A percentile compares a stretch with the other conserved stretches of the same genome.
These are phyloP conservation scores for Bimuria novae-zelandiae DNA, from an alignment of 2,329 filamentous ascomycete species.

Conservation along the genomic window DNA sequence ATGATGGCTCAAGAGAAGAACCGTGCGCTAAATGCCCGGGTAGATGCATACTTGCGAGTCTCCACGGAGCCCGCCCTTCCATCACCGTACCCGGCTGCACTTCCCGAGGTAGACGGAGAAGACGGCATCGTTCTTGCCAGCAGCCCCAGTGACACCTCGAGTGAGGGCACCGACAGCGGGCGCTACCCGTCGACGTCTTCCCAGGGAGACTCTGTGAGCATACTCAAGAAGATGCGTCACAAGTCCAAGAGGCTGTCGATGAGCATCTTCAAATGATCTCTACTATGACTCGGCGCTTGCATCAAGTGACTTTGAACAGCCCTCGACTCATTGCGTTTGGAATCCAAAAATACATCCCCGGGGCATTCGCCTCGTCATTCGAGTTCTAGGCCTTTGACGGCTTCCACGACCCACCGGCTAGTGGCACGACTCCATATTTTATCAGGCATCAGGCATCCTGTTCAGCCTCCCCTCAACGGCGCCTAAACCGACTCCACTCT, in stretches of 20 bases:
- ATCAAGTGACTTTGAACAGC: not conserved
- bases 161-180: conserved; percentile 37
- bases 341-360: not conserved
- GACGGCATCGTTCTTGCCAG: conserved; percentile 21
- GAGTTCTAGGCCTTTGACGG: not conserved
- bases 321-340: not conserved
- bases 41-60: conserved; percentile 46
- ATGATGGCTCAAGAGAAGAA: conserved; percentile 47
- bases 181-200: conserved; percentile 36
- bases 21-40: conserved; percentile 44
- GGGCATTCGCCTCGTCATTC: not conserved
- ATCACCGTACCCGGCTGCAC: conserved; percentile 27
- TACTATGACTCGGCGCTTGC: not conserved
- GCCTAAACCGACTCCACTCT: conserved; percentile 4
- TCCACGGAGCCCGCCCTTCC: conserved; percentile 29
- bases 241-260: conserved; percentile 44
- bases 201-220: conserved; percentile 34
- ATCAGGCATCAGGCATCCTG: not conserved
- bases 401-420: conserved; percentile 3
- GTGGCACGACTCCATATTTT: conserved; percentile 1
- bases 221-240: conserved; percentile 41
- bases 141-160: conserved; percentile 43
- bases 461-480: not conserved
- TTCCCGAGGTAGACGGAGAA: conserved; percentile 39
- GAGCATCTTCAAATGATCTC: conserved; percentile 42